phyloP scores from a whole-genome alignment of 1,139 yeast genomes.

The Zygoascus hellenicus region DNA sequence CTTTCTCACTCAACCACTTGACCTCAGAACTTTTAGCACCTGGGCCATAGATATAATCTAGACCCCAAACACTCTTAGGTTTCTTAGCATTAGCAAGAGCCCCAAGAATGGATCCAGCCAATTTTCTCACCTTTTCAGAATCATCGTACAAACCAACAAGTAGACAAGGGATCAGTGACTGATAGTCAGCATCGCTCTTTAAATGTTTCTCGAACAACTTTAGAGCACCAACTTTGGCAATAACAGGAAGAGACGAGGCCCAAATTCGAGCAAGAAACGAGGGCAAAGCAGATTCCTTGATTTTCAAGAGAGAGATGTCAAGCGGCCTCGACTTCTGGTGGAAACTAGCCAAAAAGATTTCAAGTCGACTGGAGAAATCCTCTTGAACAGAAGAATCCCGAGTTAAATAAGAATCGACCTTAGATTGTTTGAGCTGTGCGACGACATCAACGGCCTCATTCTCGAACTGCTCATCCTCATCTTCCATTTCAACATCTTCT shows the following conservation, averaged over 20 bases:
- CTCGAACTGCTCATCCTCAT: conserved; percentile 23
- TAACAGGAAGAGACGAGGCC: conserved; percentile 27
- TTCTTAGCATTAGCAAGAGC: conserved; percentile 32
- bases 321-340: conserved; percentile 8
- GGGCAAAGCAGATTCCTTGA: conserved; percentile 16
- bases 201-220: conserved; percentile 21
- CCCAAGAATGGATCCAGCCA: conserved; percentile 39
- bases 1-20: conserved; percentile 54
- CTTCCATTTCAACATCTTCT: conserved; percentile 21
- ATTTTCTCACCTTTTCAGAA: conserved; percentile 35
- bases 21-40: conserved; percentile 44
- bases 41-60: conserved; percentile 43
- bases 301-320: conserved; percentile 16
- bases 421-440: conserved; percentile 6
- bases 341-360: conserved; percentile 35
- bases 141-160: conserved; percentile 28
- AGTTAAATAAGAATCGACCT: conserved; percentile 37
- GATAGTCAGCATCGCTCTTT: conserved; percentile 27
- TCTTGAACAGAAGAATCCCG: conserved; percentile 32
- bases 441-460: not conserved
- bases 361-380: conserved; percentile 42
- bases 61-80: conserved; percentile 36
- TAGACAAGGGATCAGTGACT: conserved; percentile 31
- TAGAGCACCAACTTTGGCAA: conserved; percentile 30
- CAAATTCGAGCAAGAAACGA: conserved; percentile 33